phyloP scores from a whole-genome alignment of 2,329 filamentous ascomycete species.

The Colletotrichum chlorophyti region DNA sequence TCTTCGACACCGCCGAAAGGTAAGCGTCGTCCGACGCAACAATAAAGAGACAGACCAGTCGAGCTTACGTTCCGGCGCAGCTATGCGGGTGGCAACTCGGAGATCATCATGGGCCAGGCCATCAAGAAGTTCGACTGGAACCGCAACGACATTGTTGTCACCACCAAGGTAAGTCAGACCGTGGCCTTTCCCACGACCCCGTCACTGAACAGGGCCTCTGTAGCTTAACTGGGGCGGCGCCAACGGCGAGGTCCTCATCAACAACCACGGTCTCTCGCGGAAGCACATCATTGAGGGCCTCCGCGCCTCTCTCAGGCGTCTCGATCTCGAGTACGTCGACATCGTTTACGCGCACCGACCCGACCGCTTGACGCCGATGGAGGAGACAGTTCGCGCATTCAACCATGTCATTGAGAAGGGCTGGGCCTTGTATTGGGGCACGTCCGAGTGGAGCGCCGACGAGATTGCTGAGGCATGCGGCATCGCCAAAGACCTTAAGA shows the following conservation, averaged over 20 bases:
- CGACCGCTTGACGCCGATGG: slow-evolving; percentile 72
- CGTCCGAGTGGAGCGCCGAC: slow-evolving; percentile 73
- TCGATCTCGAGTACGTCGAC: slow-evolving; percentile 69
- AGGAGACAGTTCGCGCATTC: slow-evolving; percentile 74
- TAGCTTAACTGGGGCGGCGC: slow-evolving; percentile 69
- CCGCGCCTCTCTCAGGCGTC: slow-evolving; percentile 61
- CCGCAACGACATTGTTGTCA: slow-evolving; percentile 66
- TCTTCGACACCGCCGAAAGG: slow-evolving; percentile 67
- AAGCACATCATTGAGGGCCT: slow-evolving; percentile 69
- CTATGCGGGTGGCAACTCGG: slow-evolving; percentile 67
- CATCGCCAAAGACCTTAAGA: slow-evolving; percentile 63
- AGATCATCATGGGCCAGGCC: slow-evolving; percentile 69
- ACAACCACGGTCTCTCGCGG: slow-evolving; percentile 65
- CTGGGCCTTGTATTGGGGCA: slow-evolving; percentile 76
- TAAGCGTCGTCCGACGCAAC: slow-evolving; percentile 29
- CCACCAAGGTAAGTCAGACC: slow-evolving; percentile 51
- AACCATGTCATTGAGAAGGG: slow-evolving; percentile 73
- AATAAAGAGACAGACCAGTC: slow-evolving; percentile 29
- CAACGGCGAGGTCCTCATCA: slow-evolving; percentile 66
- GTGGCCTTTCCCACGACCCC: not conserved
- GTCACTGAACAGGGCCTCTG: not conserved
- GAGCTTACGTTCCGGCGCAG: slow-evolving; percentile 37
- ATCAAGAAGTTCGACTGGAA: slow-evolving; percentile 68
- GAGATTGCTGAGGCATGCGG: slow-evolving; percentile 70
- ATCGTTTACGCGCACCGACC: slow-evolving; percentile 74